These are phyloP conservation scores for Paramecium caudatum DNA, from an alignment of 73 alveolate species.

Conservation along the genomic window DNA sequence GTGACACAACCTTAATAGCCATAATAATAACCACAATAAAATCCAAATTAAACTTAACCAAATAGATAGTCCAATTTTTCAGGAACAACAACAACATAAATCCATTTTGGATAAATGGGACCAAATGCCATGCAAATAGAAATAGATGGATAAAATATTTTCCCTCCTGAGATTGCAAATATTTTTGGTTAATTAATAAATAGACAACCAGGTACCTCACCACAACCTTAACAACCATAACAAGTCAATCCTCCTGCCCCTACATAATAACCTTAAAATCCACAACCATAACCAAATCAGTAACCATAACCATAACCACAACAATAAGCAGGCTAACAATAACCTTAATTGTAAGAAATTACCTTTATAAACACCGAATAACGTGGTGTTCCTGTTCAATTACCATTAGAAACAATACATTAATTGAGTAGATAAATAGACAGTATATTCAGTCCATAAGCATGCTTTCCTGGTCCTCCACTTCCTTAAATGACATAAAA, in stretches of 20 bases:
- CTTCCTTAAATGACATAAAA: neutral
- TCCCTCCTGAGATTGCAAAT: constrained; percentile 34
- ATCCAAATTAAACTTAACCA: constrained; percentile 4
- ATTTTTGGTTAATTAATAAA: neutral
- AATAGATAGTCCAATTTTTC: neutral
- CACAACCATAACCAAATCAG: no score
- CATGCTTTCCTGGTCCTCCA: constrained; percentile 18
- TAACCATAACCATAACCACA: neutral
- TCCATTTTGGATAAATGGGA: constrained; percentile 6
- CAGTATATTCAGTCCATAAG: neutral
- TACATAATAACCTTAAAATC: no score
- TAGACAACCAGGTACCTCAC: neutral
- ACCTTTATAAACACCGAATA: neutral
- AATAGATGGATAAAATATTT: neutral
- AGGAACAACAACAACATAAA: constrained; percentile 15
- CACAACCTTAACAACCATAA: no score
- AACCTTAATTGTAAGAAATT: constrained; percentile 7
- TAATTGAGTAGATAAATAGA: constrained; percentile 21
- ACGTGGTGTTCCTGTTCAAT: neutral
- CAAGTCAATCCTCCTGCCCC: no score
- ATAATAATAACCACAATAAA: neutral
- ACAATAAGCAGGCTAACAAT: neutral
- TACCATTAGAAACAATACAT: neutral
- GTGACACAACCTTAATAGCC: constrained; percentile 9
- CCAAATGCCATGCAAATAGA: no score